These are phyloP conservation scores for Mortierella sp. DNA, from an alignment of 371 early-diverging fungal genomes.

Conservation along the genomic window DNA sequence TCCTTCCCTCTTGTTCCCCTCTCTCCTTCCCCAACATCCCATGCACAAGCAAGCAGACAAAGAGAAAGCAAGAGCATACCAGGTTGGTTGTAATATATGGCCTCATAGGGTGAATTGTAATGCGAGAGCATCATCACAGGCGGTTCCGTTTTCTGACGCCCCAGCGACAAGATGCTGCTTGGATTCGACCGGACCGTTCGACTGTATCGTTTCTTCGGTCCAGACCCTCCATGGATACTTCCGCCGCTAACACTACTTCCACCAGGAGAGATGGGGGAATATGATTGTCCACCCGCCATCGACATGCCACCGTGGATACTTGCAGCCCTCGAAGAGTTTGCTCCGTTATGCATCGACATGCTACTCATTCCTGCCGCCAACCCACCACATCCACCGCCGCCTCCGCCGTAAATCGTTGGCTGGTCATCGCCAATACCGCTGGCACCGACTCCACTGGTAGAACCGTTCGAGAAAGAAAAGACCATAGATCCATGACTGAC, in stretches of 20 bases:
- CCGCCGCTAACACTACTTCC: background rate
- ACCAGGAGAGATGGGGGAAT: constrained; percentile 22
- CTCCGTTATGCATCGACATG: background rate
- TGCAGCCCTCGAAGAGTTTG: background rate
- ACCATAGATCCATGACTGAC: constrained; percentile 31
- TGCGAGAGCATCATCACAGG: constrained; percentile 51
- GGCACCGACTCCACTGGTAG: background rate
- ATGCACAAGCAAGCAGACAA: background rate
- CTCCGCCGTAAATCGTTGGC: background rate
- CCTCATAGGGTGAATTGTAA: constrained; percentile 52
- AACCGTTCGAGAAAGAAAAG: constrained; percentile 22
- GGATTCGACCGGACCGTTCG: constrained; percentile 41
- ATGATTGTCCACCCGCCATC: constrained; percentile 4
- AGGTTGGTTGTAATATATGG: constrained; percentile 32
- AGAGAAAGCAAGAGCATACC: constrained; percentile 13
- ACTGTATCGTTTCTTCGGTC: constrained; percentile 23
- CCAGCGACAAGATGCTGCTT: constrained; percentile 34
- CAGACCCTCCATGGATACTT: background rate
- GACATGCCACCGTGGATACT: constrained; percentile 16
- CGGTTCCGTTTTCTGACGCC: constrained; percentile 35
- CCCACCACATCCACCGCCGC: background rate
- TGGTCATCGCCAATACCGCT: background rate
- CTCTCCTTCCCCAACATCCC: background rate
- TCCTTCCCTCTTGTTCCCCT: background rate
- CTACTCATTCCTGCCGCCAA: background rate